Base-by-base conservation (phyloP, 805 yeast species). In the Tetrapisispora arboricola region DNA sequence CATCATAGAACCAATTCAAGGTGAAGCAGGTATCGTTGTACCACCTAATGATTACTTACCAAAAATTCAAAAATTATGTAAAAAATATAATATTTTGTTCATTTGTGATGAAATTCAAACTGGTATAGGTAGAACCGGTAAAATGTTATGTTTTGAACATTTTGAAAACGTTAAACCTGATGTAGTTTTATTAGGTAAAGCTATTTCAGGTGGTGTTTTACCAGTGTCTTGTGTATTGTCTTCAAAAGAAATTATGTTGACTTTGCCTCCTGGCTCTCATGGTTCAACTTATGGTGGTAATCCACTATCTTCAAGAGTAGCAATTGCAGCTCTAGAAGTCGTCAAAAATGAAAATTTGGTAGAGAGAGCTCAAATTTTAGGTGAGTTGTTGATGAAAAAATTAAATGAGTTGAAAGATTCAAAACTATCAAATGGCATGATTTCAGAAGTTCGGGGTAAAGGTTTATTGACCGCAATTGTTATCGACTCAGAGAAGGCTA, bases 241-340 rank as follows among this genome's bases (percentile, higher is more conserved):
- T 1, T 84, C 94, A n/a, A 76, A 69, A 53, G 94, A 86, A 44
- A 82, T 90, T 60, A 84, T 90, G 96, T 73, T 79, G 49, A 77
- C 85, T 48, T 73, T 90, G 52, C 85, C 84, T 47, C 94, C 96
- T 21, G 97, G 97, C 41, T 84, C 95, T 25, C 97, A 90, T 65
- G 97, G 97, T 39, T 88, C 96, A 22, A 90, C 97, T 18, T 90
- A 84, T 61, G 97, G 97, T 65, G 97, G 97, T 63, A 90, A 87
- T 68, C 96, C 97, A 49, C 73, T 90, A 60, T 90, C 95, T 18
- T 85, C 94, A 50, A 75, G 85, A 42, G 96, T 86, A 17, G 92
- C 96, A 46, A 78, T 85, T 60, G 96, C 95, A 44, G 96, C 97
- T 10, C 71, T 90, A 49, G 75, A 86, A 53, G 97, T 90, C 40